Evolutionary conservation across 148 eudicot genomes (phyloP).

Genomic region (Suaeda aralocaspica): DNA sequence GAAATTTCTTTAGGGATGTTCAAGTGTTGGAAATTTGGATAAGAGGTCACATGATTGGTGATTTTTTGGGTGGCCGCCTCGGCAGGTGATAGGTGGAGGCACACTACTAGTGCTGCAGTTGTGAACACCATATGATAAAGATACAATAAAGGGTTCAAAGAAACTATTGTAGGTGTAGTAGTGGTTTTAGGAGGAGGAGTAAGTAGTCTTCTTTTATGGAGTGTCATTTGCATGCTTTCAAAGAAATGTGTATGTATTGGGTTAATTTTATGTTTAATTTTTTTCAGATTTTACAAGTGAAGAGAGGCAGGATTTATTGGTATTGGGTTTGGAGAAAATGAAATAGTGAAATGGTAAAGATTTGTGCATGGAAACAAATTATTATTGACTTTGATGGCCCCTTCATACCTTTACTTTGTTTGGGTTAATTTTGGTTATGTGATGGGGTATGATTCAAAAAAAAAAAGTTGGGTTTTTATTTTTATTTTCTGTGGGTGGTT

Average conservation of each 20-base stretch:
- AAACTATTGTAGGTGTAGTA: not conserved
- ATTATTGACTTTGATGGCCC: constrained; percentile 33
- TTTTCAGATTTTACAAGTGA: not conserved
- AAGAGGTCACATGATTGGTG: constrained; percentile 28
- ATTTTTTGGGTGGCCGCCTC: constrained; percentile 30
- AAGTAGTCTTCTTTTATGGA: not conserved
- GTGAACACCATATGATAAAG: not conserved
- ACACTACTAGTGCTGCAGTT: not conserved
- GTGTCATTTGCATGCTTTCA: not conserved
- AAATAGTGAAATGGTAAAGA: constrained; percentile 9
- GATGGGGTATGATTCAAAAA: not conserved
- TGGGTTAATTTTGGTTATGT: not conserved
- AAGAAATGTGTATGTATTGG: too few species aligned
- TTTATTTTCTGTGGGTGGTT: not conserved
- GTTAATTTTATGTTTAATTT: too few species aligned
- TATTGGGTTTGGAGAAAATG: constrained; percentile 28
- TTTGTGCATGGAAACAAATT: constrained; percentile 14
- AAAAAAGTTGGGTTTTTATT: not conserved
- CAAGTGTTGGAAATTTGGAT: constrained; percentile 50
- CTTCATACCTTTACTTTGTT: not conserved
- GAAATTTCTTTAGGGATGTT: constrained; percentile 36
- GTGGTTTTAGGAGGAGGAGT: not conserved
- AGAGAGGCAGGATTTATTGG: constrained; percentile 43
- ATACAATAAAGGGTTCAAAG: constrained; percentile 1
- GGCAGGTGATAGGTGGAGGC: constrained; percentile 9